Evolutionary conservation across 2,329 filamentous ascomycete genomes (phyloP).

Genomic region (Aspergillus ochraceoroseus): DNA sequence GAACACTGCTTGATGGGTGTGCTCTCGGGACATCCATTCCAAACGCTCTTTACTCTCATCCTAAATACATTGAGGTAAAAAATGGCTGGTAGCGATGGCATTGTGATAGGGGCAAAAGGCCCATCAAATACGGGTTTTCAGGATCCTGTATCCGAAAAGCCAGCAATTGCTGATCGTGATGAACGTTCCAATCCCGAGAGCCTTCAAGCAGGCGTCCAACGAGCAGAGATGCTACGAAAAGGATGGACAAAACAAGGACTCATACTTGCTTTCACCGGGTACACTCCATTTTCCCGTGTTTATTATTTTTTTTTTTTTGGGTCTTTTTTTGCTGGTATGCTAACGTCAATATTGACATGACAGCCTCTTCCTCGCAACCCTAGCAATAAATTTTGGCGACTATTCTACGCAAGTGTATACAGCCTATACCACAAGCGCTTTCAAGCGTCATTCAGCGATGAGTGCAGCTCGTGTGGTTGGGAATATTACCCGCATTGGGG

Average conservation of each 20-base stretch:
- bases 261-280: slow-evolving; percentile 21
- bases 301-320: no score
- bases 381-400: slow-evolving; percentile 22
- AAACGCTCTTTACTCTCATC: not conserved
- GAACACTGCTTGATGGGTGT: no score
- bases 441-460: slow-evolving; percentile 26
- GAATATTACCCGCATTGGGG: slow-evolving; percentile 24
- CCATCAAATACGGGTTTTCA: not conserved
- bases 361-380: slow-evolving; percentile 21
- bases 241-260: slow-evolving; percentile 21
- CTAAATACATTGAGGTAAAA: not conserved
- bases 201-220: slow-evolving; percentile 22
- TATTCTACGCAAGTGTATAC: slow-evolving; percentile 23
- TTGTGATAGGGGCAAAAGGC: not conserved
- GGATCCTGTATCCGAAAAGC: not conserved
- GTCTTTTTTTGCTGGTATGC: no score
- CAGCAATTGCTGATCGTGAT: slow-evolving; percentile 1
- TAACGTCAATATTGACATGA: not conserved
- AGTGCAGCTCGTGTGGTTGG: slow-evolving; percentile 23
- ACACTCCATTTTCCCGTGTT: not conserved
- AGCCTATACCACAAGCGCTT: slow-evolving; percentile 23
- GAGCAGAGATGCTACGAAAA: slow-evolving; percentile 20
- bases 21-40: not conserved
- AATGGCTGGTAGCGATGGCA: slow-evolving; percentile 4
- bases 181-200: slow-evolving; percentile 12